These are phyloP conservation scores for Lizonia empirigonia DNA, from an alignment of 2,329 filamentous ascomycete genomes.

Conservation along the genomic window DNA sequence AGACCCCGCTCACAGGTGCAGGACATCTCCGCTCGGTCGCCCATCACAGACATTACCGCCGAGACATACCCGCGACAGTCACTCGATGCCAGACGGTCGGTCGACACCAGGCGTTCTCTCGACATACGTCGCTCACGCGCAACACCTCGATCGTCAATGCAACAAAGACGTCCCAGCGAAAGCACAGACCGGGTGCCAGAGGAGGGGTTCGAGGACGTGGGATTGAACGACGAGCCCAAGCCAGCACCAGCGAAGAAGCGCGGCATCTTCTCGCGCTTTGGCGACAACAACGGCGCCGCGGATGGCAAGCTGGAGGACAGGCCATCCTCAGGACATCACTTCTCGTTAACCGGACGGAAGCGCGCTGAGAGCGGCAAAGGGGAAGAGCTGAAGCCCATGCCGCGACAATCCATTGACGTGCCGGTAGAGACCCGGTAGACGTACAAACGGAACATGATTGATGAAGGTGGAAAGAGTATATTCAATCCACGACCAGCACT, in stretches of 20 bases:
- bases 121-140: slow-evolving; percentile 58
- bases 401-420: slow-evolving; percentile 42
- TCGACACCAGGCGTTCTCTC: slow-evolving; percentile 71
- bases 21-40: slow-evolving; percentile 91
- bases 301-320: slow-evolving; percentile 47
- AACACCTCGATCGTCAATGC: slow-evolving; percentile 65
- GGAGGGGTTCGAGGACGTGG: slow-evolving; percentile 88
- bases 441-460: slow-evolving; percentile 5
- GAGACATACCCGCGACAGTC: slow-evolving; percentile 59
- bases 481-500: background rate
- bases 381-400: slow-evolving; percentile 72
- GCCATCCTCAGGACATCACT: slow-evolving; percentile 56
- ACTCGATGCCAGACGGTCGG: slow-evolving; percentile 69
- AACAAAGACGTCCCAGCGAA: slow-evolving; percentile 63
- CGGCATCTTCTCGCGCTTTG: slow-evolving; percentile 81
- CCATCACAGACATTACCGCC: slow-evolving; percentile 64
- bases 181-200: slow-evolving; percentile 68
- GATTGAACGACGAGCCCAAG: slow-evolving; percentile 76
- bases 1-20: slow-evolving; percentile 49
- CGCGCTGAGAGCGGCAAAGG: slow-evolving; percentile 70
- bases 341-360: slow-evolving; percentile 74
- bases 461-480: slow-evolving; percentile 1
- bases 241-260: slow-evolving; percentile 69
- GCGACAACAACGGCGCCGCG: slow-evolving; percentile 60
- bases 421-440: slow-evolving; percentile 34